Percentiles rank a stretch among this genome's conserved stretches.
Evolutionary conservation across 306 rosid genomes (phyloP).

Genomic region (Hippophae tibetana): DNA sequence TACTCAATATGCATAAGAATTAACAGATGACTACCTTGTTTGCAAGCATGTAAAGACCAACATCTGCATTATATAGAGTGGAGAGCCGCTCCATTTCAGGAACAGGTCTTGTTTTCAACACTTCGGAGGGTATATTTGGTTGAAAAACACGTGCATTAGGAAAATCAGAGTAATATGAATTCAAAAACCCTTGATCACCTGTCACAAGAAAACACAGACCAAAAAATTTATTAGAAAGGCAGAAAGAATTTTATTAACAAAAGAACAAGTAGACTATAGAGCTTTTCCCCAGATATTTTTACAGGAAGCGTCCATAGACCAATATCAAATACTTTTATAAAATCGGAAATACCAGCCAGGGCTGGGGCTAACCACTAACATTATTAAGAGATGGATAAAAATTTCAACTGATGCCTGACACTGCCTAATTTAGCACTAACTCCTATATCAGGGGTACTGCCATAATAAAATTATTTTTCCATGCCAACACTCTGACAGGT

Average conservation of each 20-base stretch:
- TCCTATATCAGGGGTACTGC: too few species aligned
- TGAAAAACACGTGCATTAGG: slow-evolving; percentile 90
- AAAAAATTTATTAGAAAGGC: slow-evolving; percentile 4
- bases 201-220: slow-evolving; percentile 15
- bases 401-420: too few species aligned
- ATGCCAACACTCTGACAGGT: too few species aligned
- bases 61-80: slow-evolving; percentile 94
- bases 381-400: too few species aligned
- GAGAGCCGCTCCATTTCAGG: slow-evolving; percentile 96
- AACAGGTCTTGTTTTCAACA: slow-evolving; percentile 49
- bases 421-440: too few species aligned
- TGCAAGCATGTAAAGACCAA: slow-evolving; percentile 99
- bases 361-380: too few species aligned
- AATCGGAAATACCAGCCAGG: too few species aligned
- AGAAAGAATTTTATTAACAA: background rate
- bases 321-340: too few species aligned
- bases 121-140: slow-evolving; percentile 50
- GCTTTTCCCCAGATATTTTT: background rate
- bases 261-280: slow-evolving; percentile 1
- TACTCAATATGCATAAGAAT: too few species aligned
- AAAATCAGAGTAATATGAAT: slow-evolving; percentile 80
- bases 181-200: slow-evolving; percentile 99
- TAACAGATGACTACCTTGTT: slow-evolving; percentile 57
- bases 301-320: too few species aligned
- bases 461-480: too few species aligned